Evolutionary conservation across 345 rosid genomes (phyloP).

Genomic region (Odontarrhena argentea): DNA sequence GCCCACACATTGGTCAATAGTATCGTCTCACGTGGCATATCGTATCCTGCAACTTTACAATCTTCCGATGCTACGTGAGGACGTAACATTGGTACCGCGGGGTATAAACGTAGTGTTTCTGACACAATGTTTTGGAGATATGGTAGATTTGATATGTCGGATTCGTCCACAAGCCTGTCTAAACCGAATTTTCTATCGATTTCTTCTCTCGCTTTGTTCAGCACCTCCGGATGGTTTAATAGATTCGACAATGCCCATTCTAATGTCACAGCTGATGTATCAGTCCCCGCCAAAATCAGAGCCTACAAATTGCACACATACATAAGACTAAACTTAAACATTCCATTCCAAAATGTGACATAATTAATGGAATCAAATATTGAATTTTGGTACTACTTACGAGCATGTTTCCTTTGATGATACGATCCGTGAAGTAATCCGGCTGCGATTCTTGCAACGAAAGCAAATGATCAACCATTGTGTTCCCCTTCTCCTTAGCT

Average conservation of each 20-base stretch:
- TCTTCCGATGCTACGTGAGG: constrained; percentile 46
- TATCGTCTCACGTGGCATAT: constrained; percentile 47
- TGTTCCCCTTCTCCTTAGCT: constrained; percentile 32
- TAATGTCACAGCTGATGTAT: constrained; percentile 47
- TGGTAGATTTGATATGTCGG: constrained; percentile 41
- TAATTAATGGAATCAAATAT: no score
- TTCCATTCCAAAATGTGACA: background rate
- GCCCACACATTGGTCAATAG: constrained; percentile 40
- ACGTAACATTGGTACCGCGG: constrained; percentile 44
- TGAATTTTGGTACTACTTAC: constrained; percentile 26
- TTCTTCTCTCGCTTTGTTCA: constrained; percentile 45
- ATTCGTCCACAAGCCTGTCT: constrained; percentile 40
- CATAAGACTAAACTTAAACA: background rate
- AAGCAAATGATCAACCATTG: constrained; percentile 59
- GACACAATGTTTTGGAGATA: constrained; percentile 49
- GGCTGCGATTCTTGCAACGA: constrained; percentile 56
- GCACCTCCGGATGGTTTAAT: constrained; percentile 43
- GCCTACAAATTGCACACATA: constrained; percentile 35
- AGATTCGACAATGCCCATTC: constrained; percentile 57
- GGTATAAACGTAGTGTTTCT: constrained; percentile 49
- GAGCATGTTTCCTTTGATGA: constrained; percentile 53
- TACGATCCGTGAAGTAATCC: constrained; percentile 48
- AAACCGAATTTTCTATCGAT: constrained; percentile 35
- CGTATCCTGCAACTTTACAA: constrained; percentile 41
- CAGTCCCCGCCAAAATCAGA: constrained; percentile 50